phyloP scores from a whole-genome alignment of 148 eudicot species.

The Rhododendron williamsianum region DNA sequence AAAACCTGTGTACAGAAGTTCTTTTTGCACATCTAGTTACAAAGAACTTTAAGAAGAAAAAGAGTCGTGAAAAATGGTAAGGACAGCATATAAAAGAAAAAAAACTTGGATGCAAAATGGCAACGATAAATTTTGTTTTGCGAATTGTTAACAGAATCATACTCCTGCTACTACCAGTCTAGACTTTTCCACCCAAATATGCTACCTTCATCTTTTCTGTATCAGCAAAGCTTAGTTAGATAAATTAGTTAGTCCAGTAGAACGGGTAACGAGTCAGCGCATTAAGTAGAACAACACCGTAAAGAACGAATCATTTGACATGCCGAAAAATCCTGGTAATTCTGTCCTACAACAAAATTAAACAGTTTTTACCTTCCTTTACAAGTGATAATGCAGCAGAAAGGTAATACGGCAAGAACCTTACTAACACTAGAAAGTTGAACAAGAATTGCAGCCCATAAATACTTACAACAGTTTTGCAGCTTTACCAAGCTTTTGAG shows the following conservation, averaged over 20 bases:
- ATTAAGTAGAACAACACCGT: neutral
- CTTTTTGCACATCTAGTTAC: neutral
- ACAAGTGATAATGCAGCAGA: neutral
- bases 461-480: neutral
- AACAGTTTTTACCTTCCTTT: neutral
- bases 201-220: neutral
- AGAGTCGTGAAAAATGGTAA: neutral
- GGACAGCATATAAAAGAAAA: neutral
- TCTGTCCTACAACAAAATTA: neutral
- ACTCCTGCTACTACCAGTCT: neutral
- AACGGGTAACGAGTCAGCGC: too few species aligned
- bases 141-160: neutral
- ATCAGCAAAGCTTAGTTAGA: neutral
- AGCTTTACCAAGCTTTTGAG: neutral
- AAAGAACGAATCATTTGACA: neutral
- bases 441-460: neutral
- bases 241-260: too few species aligned
- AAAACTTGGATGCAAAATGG: neutral
- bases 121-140: neutral
- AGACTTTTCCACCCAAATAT: neutral
- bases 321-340: neutral
- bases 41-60: neutral
- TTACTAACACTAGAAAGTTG: neutral
- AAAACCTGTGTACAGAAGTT: neutral
- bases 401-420: neutral